These are phyloP conservation scores for Fusarium napiforme DNA, from an alignment of 2,329 filamentous ascomycete species.

Conservation along the genomic window DNA sequence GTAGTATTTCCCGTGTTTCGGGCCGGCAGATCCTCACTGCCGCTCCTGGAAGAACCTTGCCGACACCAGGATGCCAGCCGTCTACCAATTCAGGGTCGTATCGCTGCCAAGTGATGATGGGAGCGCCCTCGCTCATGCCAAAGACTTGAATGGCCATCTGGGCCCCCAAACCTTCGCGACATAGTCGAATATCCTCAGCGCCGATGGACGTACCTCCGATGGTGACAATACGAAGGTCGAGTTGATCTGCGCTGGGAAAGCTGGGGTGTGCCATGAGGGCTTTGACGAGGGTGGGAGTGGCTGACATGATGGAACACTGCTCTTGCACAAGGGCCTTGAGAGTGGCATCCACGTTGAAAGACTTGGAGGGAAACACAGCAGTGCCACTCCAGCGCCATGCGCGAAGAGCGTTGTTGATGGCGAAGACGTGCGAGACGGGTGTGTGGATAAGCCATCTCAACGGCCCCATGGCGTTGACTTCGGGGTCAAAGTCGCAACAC, in stretches of 20 bases:
- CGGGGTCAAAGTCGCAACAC: slow-evolving; percentile 51
- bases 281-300: slow-evolving; percentile 53
- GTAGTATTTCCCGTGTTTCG: slow-evolving; percentile 44
- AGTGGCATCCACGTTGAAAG: slow-evolving; percentile 50
- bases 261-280: slow-evolving; percentile 46
- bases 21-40: slow-evolving; percentile 52
- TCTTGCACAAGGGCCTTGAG: slow-evolving; percentile 47
- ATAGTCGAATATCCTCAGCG: slow-evolving; percentile 48
- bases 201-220: slow-evolving; percentile 50
- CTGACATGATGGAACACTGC: slow-evolving; percentile 53
- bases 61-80: slow-evolving; percentile 54
- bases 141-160: slow-evolving; percentile 52
- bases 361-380: slow-evolving; percentile 50
- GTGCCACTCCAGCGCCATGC: slow-evolving; percentile 51
- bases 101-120: slow-evolving; percentile 54
- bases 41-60: slow-evolving; percentile 54
- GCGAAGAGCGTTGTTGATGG: slow-evolving; percentile 52
- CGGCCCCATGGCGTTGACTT: slow-evolving; percentile 42
- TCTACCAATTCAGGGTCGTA: slow-evolving; percentile 45
- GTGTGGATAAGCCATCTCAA: slow-evolving; percentile 54
- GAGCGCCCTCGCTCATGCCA: slow-evolving; percentile 59
- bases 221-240: slow-evolving; percentile 49
- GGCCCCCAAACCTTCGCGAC: slow-evolving; percentile 48
- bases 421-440: slow-evolving; percentile 53
- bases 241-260: slow-evolving; percentile 41